phyloP scores from a whole-genome alignment of 2,329 filamentous ascomycete species.

The Fusarium continuum region DNA sequence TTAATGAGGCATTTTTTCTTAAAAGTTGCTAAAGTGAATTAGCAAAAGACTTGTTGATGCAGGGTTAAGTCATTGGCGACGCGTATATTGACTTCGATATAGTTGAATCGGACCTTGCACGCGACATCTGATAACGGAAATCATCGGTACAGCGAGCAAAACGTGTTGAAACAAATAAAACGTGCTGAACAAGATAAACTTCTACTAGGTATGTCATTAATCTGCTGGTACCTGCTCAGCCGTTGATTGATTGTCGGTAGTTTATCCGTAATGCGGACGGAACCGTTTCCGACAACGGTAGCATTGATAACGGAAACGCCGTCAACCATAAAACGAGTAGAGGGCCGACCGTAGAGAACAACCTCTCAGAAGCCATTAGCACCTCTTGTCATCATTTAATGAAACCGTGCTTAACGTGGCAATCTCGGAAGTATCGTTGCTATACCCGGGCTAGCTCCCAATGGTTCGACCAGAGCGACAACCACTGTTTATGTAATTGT shows the following conservation, averaged over 20 bases:
- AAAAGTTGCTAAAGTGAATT: not conserved
- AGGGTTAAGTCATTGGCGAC: not conserved
- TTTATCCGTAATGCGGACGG: not conserved
- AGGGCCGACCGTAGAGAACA: not conserved
- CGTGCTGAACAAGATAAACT: no score
- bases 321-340: not conserved
- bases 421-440: not conserved
- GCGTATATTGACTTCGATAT: no score
- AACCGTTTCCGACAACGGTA: slow-evolving; percentile 5
- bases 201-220: no score
- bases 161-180: no score
- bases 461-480: slow-evolving; percentile 5
- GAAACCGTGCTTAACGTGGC: not conserved
- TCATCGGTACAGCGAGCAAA: no score
- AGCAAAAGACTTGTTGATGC: not conserved
- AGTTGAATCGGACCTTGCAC: no score
- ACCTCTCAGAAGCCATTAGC: not conserved
- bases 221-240: not conserved
- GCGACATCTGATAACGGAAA: no score
- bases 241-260: not conserved
- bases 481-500: not conserved
- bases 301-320: not conserved
- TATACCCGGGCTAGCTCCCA: not conserved
- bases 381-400: not conserved
- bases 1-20: no score